Evolutionary conservation across 768 basidiomycete genomes (phyloP), one percentile per base, ranked within the genome.

Genomic region (Tulasnella sp.): DNA sequence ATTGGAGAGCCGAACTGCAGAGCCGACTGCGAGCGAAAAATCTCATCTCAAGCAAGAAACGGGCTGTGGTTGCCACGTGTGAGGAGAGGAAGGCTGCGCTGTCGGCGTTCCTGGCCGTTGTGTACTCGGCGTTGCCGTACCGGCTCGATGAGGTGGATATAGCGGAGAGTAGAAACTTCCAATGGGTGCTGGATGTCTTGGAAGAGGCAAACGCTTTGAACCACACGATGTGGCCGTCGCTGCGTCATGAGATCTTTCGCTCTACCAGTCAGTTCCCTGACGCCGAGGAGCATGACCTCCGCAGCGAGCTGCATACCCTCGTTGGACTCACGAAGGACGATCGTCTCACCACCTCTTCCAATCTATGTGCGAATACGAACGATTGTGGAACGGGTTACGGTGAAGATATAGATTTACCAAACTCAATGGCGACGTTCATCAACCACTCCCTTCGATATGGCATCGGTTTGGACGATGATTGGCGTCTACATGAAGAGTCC

Each of bases 1-100:
- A 78, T 61, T 88, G 85, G 85, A 78, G 70, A 64, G 63, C 62
- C 2, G 74, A 76, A 38, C 66, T 88, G 27, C 80, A 84, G 63
- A 70, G 74, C 9, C 71, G 79, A 53, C 70, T 80, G 58, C 69
- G 65, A 52, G 78, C 78, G 11, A 75, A 77, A 61, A 64, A 73
- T 0, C 69, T 83, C n/a, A 65, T 82, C 11, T 51, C 30, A 2
- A 47, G 53, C 41, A 58, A 50, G 27, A 26, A 10, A 54, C 21
- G 30, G 30, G n/a, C 56, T 21, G 48, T 13, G n/a, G 51, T n/a
- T 24, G 1, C 45, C 21, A 34, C 5, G 59, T 64, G 41, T 53
- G 50, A 15, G 26, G 44, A 51, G 47, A 56, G 32, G n/a, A 63
- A 56, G 51, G 56, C 59, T 38, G 62, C 52, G 19, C 43, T 30